Conservation (phyloP, 345 rosid genomes). For the Mangifera indica region DNA sequence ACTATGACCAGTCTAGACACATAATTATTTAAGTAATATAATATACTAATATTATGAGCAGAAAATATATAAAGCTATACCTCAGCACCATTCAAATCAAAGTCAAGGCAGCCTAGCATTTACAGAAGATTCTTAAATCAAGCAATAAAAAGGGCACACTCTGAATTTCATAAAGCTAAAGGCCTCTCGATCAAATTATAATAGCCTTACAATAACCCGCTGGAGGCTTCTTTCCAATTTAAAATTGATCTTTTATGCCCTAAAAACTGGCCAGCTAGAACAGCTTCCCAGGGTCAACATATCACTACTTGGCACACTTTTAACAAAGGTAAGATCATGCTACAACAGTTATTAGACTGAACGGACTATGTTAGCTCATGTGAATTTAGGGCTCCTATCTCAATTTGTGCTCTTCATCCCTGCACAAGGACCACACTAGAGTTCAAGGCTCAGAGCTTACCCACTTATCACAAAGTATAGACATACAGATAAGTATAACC, state of each 20-base stretch:
- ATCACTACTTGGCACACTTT: background rate
- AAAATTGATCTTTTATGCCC: no score
- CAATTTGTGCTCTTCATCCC: no score
- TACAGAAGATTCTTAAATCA: background rate
- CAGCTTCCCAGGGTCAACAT: background rate
- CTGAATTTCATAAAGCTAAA: background rate
- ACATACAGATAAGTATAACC: background rate
- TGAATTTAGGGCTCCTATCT: background rate
- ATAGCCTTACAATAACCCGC: background rate
- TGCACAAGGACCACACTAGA: no score
- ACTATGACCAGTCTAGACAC: background rate
- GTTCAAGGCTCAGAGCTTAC: background rate
- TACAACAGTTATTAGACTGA: background rate
- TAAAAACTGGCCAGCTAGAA: background rate
- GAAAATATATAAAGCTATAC: no score
- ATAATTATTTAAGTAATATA: background rate
- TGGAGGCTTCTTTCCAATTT: background rate
- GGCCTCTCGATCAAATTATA: background rate
- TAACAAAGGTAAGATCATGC: background rate
- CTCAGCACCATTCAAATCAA: background rate
- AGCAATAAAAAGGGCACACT: background rate
- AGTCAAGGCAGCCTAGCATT: background rate
- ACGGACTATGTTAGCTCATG: background rate
- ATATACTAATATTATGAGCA: no score
- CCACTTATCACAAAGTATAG: background rate